Percentiles rank a stretch among this genome's conserved stretches.
These are phyloP conservation scores for Shiraia sp. DNA, from an alignment of 2,329 filamentous ascomycete species.

Conservation along the genomic window DNA sequence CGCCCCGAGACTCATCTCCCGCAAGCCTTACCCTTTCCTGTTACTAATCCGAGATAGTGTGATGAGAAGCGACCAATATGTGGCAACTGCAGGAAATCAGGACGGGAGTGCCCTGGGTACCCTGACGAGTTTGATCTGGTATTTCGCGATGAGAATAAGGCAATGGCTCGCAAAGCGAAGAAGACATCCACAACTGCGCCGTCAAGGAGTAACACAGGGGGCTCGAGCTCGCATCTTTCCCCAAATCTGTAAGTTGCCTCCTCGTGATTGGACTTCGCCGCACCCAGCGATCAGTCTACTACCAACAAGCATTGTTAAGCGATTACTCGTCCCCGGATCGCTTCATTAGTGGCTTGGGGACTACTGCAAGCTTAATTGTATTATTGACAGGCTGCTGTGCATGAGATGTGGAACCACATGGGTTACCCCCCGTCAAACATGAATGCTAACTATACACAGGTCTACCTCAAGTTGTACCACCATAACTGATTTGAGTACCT, in stretches of 20 bases:
- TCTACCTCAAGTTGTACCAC: slow-evolving; percentile 24
- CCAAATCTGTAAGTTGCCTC: slow-evolving; percentile 32
- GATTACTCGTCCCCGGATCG: background rate
- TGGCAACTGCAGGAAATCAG: slow-evolving; percentile 41
- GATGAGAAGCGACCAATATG: slow-evolving; percentile 43
- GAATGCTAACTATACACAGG: slow-evolving; percentile 12
- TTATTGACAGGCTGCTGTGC: background rate
- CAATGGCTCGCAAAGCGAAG: slow-evolving; percentile 65
- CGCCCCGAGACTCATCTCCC: background rate
- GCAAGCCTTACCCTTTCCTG: slow-evolving; percentile 3
- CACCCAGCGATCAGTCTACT: background rate
- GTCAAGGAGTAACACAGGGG: slow-evolving; percentile 16
- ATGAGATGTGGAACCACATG: background rate
- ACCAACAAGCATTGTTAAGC: background rate
- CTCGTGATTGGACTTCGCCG: background rate
- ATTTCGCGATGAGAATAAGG: slow-evolving; percentile 72
- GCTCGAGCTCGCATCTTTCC: slow-evolving; percentile 32
- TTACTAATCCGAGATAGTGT: slow-evolving; percentile 28
- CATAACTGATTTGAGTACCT: slow-evolving; percentile 13
- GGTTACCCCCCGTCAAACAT: background rate
- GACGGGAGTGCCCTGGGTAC: slow-evolving; percentile 38
- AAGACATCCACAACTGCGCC: slow-evolving; percentile 42
- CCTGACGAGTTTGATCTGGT: slow-evolving; percentile 72
- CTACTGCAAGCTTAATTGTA: background rate
- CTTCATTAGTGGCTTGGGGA: too few species aligned